Evolutionary conservation across 305 asterid genomes (phyloP), one percentile per base, ranked within the genome.

Genomic region (Fraxinus nigra): DNA sequence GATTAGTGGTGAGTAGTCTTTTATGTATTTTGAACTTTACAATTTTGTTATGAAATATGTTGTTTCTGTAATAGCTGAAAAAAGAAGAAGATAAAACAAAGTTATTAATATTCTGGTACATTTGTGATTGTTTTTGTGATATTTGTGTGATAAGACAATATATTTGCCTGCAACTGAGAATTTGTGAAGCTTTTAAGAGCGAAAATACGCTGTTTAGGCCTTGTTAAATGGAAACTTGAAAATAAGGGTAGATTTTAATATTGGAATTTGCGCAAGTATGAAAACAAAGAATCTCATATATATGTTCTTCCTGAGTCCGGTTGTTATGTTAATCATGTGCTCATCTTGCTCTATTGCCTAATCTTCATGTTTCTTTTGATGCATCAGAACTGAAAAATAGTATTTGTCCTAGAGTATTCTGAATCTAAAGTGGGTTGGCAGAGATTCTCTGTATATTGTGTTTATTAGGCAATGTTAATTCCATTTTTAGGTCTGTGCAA

Each of bases 401-500:
- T 67, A 4, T 26, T 20, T 77, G 3, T 72, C 63, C 5, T 34
- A 1, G 10, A 26, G 20, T 40, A 6, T 75, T 37, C 35, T 61
- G 83, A 48, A 56, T 70, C 20, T 43, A 63, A 72, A 18, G 20
- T 34, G 14, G 9, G 16, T 38, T 1, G 16, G 0, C 26, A 18
- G 30, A 51, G n/a, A 8, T 61, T 54, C 75, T 65, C 28, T 48
- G 0, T 34, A 13, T 28, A 28, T 82, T 75, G 11, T 7, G 24
- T 75, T 20, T 22, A 4, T 40, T 3, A 75, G 59, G 59, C 20
- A 75, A 20, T 38, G 61, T 40, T 48, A 24, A 51, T 10, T 81
- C 4, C 0, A 33, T 79, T 82, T 59, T 61, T 48, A 83, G 87
- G 84, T 69, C 11, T 14, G 54, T 84, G 86, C 82, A 43, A 95